These are phyloP conservation scores for Boletus sp. DNA, from an alignment of 1,284 basidiomycete genomes.

Conservation along the genomic window DNA sequence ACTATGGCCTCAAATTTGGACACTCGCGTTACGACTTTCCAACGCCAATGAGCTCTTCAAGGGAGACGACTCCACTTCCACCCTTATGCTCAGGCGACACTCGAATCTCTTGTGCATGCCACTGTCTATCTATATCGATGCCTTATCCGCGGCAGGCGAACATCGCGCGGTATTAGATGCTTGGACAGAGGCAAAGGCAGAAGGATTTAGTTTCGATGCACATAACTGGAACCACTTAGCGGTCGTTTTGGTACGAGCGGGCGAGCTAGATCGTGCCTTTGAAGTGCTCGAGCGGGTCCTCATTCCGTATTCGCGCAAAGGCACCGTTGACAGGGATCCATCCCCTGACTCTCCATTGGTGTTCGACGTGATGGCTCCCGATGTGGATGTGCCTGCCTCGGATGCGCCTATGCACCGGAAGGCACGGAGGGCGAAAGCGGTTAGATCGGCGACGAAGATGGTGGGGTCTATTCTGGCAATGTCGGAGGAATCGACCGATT, in stretches of 20 bases:
- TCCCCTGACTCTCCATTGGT: constrained; percentile 47
- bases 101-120: constrained; percentile 72
- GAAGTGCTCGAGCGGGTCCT: constrained; percentile 81
- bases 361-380: constrained; percentile 32
- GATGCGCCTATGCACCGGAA: constrained; percentile 34
- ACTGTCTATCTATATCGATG: constrained; percentile 82
- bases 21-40: constrained; percentile 47
- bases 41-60: constrained; percentile 37
- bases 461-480: constrained; percentile 16
- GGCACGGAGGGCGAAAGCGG: constrained; percentile 26
- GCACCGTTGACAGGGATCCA: constrained; percentile 33
- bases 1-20: constrained; percentile 72
- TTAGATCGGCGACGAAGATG: constrained; percentile 19
- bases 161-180: constrained; percentile 63
- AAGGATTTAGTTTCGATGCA: constrained; percentile 84
- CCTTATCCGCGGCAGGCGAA: constrained; percentile 63
- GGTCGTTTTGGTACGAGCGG: constrained; percentile 75
- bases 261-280: constrained; percentile 80
- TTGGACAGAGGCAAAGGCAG: constrained; percentile 65
- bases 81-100: constrained; percentile 31
- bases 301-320: constrained; percentile 54
- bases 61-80: constrained; percentile 14
- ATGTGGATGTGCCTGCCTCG: constrained; percentile 24
- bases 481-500: constrained; percentile 35
- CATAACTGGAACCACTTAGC: constrained; percentile 93